Conservation (phyloP, 257 asterid genomes). For the Solanum peruvianum region DNA sequence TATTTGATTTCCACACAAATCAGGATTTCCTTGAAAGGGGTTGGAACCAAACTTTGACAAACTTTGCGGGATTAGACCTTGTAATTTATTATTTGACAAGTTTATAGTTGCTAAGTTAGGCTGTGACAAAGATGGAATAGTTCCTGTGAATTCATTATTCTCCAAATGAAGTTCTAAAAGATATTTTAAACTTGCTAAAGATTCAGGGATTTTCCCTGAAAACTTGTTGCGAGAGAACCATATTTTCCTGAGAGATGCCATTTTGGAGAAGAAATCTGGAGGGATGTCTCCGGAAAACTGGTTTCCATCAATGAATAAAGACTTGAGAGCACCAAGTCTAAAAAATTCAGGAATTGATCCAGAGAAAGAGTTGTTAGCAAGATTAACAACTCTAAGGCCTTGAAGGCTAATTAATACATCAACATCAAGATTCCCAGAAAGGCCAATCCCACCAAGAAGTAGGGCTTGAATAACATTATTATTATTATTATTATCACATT, state of each 20-base stretch:
- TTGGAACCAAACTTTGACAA: conserved; percentile 33
- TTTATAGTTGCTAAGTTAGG: conserved; percentile 20
- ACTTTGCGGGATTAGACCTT: conserved; percentile 58
- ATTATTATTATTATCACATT: conserved; percentile 20
- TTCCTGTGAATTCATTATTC: conserved; percentile 51
- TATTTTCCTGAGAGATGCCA: conserved; percentile 45
- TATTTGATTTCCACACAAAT: conserved; percentile 41
- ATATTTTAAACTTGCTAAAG: conserved; percentile 18
- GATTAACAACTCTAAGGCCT: conserved; percentile 30
- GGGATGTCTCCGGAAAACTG: conserved; percentile 55
- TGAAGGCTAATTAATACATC: conserved; percentile 22
- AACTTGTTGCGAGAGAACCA: conserved; percentile 44
- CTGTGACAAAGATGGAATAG: conserved; percentile 36
- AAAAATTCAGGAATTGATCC: conserved; percentile 52
- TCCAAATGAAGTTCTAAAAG: conserved; percentile 31
- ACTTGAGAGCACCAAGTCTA: conserved; percentile 41
- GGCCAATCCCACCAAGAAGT: conserved; percentile 29
- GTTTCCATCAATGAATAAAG: conserved; percentile 33
- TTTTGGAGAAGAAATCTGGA: conserved; percentile 18
- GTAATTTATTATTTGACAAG: conserved; percentile 40
- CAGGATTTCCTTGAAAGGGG: conserved; percentile 45
- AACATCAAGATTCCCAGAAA: conserved; percentile 28
- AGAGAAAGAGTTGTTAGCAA: conserved; percentile 47
- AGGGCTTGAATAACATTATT: conserved; percentile 26
- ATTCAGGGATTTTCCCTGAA: conserved; percentile 47